Conservation (phyloP, 2,329 filamentous ascomycete species). For the Trichoderma afroharzianum region DNA sequence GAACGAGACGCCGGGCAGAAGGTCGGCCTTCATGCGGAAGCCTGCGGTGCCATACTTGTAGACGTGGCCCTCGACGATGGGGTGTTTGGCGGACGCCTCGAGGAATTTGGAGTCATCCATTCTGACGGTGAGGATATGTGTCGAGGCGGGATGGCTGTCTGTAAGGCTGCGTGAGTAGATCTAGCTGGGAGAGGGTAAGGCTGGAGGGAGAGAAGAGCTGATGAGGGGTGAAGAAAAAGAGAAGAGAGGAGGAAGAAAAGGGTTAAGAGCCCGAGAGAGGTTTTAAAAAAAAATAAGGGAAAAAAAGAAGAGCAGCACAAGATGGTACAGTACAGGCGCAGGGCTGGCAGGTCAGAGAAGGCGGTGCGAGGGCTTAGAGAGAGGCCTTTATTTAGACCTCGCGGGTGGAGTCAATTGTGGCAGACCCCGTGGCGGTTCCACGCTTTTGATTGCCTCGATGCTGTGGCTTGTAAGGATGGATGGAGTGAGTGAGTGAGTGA, state of each 20-base stretch:
- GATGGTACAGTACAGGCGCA: neutral
- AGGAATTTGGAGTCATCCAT: constrained; percentile 55
- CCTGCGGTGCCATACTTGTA: constrained; percentile 67
- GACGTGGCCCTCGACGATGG: constrained; percentile 51
- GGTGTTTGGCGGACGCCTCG: constrained; percentile 59
- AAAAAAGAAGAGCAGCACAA: neutral
- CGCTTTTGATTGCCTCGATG: neutral
- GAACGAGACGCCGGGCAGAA: constrained; percentile 89
- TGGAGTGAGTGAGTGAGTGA: neutral
- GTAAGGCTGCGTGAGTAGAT: neutral
- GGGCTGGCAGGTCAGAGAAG: constrained; percentile 5
- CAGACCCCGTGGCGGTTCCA: constrained; percentile 1
- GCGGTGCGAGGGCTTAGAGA: constrained; percentile 13
- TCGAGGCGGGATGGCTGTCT: neutral
- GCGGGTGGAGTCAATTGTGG: constrained; percentile 14
- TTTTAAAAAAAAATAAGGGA: neutral
- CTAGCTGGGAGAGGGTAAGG: neutral
- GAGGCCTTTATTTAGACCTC: constrained; percentile 16
- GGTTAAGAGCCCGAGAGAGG: neutral
- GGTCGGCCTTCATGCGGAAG: constrained; percentile 68
- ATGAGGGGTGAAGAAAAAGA: neutral
- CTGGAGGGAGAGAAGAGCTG: neutral
- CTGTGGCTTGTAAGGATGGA: neutral
- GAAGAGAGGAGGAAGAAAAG: neutral
- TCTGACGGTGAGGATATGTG: constrained; percentile 17